Percentiles rank a stretch among this genome's conserved stretches.
phyloP scores from a whole-genome alignment of 768 basidiomycete genomes.

The Tephrocybe sp. region DNA sequence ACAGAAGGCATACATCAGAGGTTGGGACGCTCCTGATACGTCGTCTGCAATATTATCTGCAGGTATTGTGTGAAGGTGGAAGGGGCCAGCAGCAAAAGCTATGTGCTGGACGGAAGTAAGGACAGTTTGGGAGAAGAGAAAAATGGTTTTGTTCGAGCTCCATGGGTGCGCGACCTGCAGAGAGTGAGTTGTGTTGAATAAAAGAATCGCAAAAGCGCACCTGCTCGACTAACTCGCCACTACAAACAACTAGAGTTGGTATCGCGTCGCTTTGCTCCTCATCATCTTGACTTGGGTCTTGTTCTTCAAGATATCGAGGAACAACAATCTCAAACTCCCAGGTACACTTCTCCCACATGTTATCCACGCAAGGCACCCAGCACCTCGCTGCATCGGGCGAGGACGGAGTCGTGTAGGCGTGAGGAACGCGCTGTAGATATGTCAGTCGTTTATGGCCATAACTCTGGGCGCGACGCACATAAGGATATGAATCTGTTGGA shows the following conservation, averaged over 20 bases:
- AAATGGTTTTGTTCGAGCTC: slow-evolving; percentile 92
- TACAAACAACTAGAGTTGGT: slow-evolving; percentile 89
- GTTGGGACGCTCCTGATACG: slow-evolving; percentile 61
- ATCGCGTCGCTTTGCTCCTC: slow-evolving; percentile 59
- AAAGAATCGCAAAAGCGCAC: slow-evolving; percentile 37
- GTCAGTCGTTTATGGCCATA: slow-evolving; percentile 13
- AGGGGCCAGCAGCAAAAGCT: slow-evolving; percentile 94
- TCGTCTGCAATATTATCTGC: slow-evolving; percentile 62
- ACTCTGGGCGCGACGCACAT: slow-evolving; percentile 51
- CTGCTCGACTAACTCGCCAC: slow-evolving; percentile 94
- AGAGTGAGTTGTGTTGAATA: slow-evolving; percentile 7
- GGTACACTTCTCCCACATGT: slow-evolving; percentile 92
- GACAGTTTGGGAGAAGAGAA: slow-evolving; percentile 83
- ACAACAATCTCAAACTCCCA: slow-evolving; percentile 99
- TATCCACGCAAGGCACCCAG: slow-evolving; percentile 98
- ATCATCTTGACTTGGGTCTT: slow-evolving; percentile 40
- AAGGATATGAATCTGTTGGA: slow-evolving; percentile 80
- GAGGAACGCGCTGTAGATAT: slow-evolving; percentile 75
- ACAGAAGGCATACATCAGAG: slow-evolving; percentile 88
- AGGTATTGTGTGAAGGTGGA: slow-evolving; percentile 73
- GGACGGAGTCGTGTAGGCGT: slow-evolving; percentile 87
- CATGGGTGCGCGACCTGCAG: slow-evolving; percentile 87
- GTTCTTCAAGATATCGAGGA: slow-evolving; percentile 77
- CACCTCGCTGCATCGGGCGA: slow-evolving; percentile 91
- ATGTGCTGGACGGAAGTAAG: slow-evolving; percentile 96